Evolutionary conservation across 2,329 filamentous ascomycete species (phyloP), one percentile per base, ranked within the genome.

Genomic region (Neofusicoccum kwambonambiense): DNA sequence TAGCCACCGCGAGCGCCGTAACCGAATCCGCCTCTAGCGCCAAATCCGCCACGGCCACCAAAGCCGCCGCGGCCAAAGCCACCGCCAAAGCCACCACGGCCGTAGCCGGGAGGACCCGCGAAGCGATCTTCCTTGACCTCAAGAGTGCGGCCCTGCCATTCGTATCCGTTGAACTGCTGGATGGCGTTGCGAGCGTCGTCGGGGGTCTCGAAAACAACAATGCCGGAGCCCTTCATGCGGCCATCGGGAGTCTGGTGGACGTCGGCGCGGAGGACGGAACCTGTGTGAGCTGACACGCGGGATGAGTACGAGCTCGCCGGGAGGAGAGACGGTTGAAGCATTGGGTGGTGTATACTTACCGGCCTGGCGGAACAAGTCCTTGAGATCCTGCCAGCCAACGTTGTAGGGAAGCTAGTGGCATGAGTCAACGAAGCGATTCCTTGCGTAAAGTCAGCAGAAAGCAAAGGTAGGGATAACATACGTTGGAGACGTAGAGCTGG

Each of bases 371-470:
- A 99, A 99, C 70, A 99, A 86, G 79, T 99, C 95, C 83, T 99
- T 99, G 72, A 99, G 83, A 79, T 99, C 95, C 82, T 99, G 95
- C 95, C 95, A 99, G 77, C 95, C 95, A 72, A 96, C 92, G 70
- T 92, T 96, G 82, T 93, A 99, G 19, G 95, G 95, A 72, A 99
- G 91, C 95, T 99, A 80, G 44, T 60, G 54, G 42, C 63, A 65
- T 52, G 63, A 65, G 63, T 65, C 63, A 65, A 65, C 63, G 57
- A 65, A 61, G 42, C 63, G 63, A 61, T 51, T 50, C 54, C 63
- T 61, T 65, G 42, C 31, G 35, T 22, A 58, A 60, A 56, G 50
- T 65, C 50, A 65, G 63, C 63, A 61, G 35, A 65, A 47, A 58
- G 56, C 54, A 50, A 50, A 61, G 58, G 68, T 67, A 67, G 71